Base-by-base conservation (phyloP, 768 basidiomycete species). In the Naematelia aurantialba region DNA sequence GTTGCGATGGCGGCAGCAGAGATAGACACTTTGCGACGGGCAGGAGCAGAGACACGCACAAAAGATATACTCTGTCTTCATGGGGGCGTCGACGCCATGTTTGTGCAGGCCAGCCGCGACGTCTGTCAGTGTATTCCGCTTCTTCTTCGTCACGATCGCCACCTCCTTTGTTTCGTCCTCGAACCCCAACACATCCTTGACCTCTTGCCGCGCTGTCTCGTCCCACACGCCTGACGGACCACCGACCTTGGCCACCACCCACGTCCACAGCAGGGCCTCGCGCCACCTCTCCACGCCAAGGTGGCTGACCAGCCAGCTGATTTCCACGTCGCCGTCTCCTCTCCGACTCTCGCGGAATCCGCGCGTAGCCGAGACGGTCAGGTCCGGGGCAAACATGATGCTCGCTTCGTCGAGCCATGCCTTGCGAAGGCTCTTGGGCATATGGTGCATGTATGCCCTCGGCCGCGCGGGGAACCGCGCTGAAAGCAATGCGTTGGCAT, bases 231-330 rank as follows among this genome's bases (percentile, higher is more conserved):
- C 74, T 1, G 65, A 59, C 39, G 46, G 39, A 11, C 67, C 63
- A 3, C 72, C 66, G 2, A 76, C 45, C 27, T 60, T 67, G 2
- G 61, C 75, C 0, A 76, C 72, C 0, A 59, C 65, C 65, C 67
- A 76, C 30, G 52, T 62, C 75, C 75, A 76, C 2, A 76, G 59
- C 29, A 76, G 52, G 1, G 73, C 72, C 58, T 76, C 75, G 50
- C 75, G 52, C 73, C 73, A 75, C 30, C 75, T 56, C 57, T 76
- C 75, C 10, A 76, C 66, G 29, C 67, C 26, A 22, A 73, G 42
- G 52, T 72, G 67, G 2, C 62, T 69, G 14, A 59, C 63, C 48
- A 76, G 55, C 68, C 72, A 75, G 4, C 62, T 61, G 47, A 73
- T 69, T 29, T 72, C 68, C 11, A 75, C 60, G 61, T 76, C 75